Percentiles rank a stretch among this genome's conserved stretches.
phyloP scores from a whole-genome alignment of 2,329 filamentous ascomycete species.

The Ilyonectria mors-panacis region DNA sequence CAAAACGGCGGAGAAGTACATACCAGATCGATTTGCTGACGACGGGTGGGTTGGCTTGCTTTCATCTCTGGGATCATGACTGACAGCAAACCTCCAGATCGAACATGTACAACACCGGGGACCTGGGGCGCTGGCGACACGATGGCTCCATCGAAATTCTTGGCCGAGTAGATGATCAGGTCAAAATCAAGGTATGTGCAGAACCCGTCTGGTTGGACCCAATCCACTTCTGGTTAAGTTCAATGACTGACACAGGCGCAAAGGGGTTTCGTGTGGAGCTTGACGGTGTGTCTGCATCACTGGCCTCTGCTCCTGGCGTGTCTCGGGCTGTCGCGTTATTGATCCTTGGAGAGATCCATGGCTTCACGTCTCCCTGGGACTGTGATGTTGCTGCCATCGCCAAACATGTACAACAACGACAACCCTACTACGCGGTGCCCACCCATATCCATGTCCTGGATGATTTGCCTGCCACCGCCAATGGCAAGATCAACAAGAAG shows the following conservation, averaged over 20 bases:
- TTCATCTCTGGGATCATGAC: slow-evolving; percentile 9
- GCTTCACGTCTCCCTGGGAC: slow-evolving; percentile 60
- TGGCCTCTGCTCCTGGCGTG: slow-evolving; percentile 62
- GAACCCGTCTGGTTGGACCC: neutral
- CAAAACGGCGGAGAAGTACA: slow-evolving; percentile 65
- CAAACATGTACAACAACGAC: slow-evolving; percentile 57
- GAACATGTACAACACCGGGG: slow-evolving; percentile 73
- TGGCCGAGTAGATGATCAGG: slow-evolving; percentile 72
- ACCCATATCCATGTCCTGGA: slow-evolving; percentile 59
- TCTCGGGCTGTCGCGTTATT: slow-evolving; percentile 63
- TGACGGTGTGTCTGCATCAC: slow-evolving; percentile 68
- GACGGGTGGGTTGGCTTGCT: slow-evolving; percentile 60
- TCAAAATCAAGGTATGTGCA: slow-evolving; percentile 68
- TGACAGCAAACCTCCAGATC: slow-evolving; percentile 47
- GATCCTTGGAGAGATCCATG: slow-evolving; percentile 64
- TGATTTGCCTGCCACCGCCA: slow-evolving; percentile 65
- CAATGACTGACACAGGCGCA: slow-evolving; percentile 14
- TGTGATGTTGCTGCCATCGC: slow-evolving; percentile 57
- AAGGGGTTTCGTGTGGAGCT: slow-evolving; percentile 73
- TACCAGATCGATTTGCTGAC: slow-evolving; percentile 64
- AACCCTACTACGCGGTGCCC: slow-evolving; percentile 71
- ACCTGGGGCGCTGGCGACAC: slow-evolving; percentile 68
- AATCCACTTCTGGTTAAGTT: neutral
- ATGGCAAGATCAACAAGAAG: slow-evolving; percentile 71
- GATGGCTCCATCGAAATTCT: slow-evolving; percentile 69